Percentiles rank a stretch among this genome's conserved stretches.
These are phyloP conservation scores for Sonneratia alba DNA, from an alignment of 345 rosid genomes.

Conservation along the genomic window DNA sequence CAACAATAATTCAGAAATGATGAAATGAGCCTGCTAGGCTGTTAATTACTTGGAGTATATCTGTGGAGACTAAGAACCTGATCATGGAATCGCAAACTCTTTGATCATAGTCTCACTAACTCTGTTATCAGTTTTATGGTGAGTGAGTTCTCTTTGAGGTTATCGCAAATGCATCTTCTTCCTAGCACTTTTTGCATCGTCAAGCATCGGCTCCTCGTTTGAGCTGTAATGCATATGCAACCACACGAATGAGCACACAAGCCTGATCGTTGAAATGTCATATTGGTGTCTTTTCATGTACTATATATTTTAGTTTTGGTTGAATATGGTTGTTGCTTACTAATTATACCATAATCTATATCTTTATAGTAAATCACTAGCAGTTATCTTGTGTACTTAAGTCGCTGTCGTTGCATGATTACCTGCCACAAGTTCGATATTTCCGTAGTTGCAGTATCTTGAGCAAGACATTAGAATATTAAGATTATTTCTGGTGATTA, in stretches of 20 bases:
- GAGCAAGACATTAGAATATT: too few species aligned
- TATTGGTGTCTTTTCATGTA: neutral
- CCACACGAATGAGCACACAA: neutral
- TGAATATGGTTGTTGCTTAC: neutral
- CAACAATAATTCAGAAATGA: neutral
- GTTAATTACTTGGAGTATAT: neutral
- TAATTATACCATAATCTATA: too few species aligned
- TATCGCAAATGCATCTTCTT: neutral
- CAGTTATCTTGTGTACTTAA: too few species aligned
- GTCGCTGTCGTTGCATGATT: too few species aligned
- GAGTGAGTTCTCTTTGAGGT: neutral
- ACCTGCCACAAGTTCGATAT: too few species aligned
- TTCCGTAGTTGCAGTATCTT: too few species aligned
- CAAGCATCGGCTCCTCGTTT: neutral
- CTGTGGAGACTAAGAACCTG: neutral
- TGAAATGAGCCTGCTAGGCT: neutral
- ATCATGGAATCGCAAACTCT: neutral
- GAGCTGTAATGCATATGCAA: neutral
- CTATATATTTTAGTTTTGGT: constrained; percentile 1
- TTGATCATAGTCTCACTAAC: too few species aligned
- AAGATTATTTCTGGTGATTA: too few species aligned
- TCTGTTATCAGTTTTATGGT: too few species aligned
- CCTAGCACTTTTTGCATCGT: neutral
- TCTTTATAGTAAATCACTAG: neutral
- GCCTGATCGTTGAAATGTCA: neutral